Evolutionary conservation across 1,284 basidiomycete genomes (phyloP), one percentile per base, ranked within the genome.

Genomic region (Cryptococcus sp.): DNA sequence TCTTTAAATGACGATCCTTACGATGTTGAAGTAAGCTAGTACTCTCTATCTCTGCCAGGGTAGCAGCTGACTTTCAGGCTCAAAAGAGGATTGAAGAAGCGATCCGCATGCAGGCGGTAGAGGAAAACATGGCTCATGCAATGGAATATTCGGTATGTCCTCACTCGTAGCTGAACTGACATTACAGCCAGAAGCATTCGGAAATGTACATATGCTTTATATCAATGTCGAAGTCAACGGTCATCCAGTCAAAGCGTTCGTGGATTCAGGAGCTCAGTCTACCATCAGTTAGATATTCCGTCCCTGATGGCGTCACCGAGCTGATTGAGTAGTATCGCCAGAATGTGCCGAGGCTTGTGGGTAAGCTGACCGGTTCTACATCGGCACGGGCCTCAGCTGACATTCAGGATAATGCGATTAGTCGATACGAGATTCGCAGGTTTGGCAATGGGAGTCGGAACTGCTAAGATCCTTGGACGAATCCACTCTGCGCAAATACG

Each of bases 221-320:
- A 73, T 79, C 59, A 63, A 78, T 46, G 85, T 94, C 0, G 92
- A 97, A 67, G 91, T 98, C 2, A 98, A 98, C 65, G 88, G 88
- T 0, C 81, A 82, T 49, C 85, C 85, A 1, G 84, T 98, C 34
- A 96, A 93, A 71, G 96, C 96, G 0, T 98, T 98, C 67, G 96
- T 98, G 22, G 94, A 98, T 70, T 94, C 91, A 60, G 94, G 94
- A 23, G 94, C 96, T 2, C 96, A 98, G 64, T 84, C 85, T 50
- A 98, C 94, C 0, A 97, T 98, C 76, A 96, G 91, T 93, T 59
- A 70, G 88, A 78, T 34, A 16, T 16, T 34, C 16, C 16, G 16
- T 16, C 9, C 32, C 32, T 16, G 32, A 34, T 34, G 16, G 32
- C 18, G 16, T 18, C 19, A 18, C 18, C 18, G 4, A 44, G 13